These are phyloP conservation scores for Dendrobium chrysotoxum DNA, from an alignment of 106 monocot genomes.

Conservation along the genomic window DNA sequence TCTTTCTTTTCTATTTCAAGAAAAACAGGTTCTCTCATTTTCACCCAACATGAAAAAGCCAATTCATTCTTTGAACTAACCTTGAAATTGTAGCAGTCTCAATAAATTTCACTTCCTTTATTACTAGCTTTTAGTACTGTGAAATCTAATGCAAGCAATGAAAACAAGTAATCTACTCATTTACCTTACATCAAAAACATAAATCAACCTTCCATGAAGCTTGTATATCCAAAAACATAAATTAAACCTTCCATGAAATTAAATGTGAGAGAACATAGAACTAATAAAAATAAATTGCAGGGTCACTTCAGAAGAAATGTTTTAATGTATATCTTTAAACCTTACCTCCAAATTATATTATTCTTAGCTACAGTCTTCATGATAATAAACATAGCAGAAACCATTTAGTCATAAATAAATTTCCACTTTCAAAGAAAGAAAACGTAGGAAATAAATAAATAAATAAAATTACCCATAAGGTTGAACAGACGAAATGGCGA, in stretches of 20 bases:
- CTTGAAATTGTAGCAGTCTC: too few relatives aligned
- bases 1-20: too few relatives aligned
- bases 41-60: too few relatives aligned
- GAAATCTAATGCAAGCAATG: not conserved
- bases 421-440: not conserved
- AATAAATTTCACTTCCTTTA: too few relatives aligned
- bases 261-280: constrained; percentile 1
- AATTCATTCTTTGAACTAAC: too few relatives aligned
- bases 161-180: not conserved
- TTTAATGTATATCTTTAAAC: not conserved
- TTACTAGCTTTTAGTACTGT: too few relatives aligned
- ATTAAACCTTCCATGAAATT: not conserved
- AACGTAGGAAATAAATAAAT: not conserved
- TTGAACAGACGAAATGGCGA: constrained; percentile 92
- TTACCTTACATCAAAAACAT: not conserved
- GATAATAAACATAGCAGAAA: not conserved
- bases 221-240: not conserved
- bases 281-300: not conserved
- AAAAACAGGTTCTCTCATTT: too few relatives aligned
- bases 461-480: constrained; percentile 71
- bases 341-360: not conserved
- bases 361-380: not conserved
- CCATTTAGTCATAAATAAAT: not conserved
- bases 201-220: not conserved
- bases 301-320: not conserved